Evolutionary conservation across 345 rosid species (phyloP), one percentile per base, ranked within the genome.

Genomic region (Theobroma cacao): DNA sequence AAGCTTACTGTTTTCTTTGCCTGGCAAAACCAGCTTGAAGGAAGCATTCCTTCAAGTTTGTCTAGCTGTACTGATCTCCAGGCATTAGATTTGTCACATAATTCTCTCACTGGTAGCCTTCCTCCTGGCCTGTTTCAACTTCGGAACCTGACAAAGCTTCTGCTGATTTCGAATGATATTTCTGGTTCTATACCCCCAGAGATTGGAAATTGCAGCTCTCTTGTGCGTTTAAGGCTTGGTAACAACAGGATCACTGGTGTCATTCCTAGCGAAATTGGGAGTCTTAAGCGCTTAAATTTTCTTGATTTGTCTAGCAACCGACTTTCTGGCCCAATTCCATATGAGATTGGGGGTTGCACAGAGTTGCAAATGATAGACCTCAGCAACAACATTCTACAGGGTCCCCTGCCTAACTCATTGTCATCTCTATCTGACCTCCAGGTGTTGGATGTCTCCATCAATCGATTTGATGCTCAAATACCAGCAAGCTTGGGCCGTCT

Each of bases 1-100:
- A 82, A 77, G 86, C 91, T 95, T 40, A 83, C 78, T 43, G 88
- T 95, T 82, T 91, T 96, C 83, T 88, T 89, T 36, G 97, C 94
- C 56, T 94, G 97, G 99, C 88, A 91, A 75, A 96, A 96, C 85
- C 93, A 91, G 87, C 94, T 96, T 31, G 97, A 90, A 84, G 99
- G 99, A 78, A 92, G 93, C 79, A 92, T 96, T 61, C 97, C 99
- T 81, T 75, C 91, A 6, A 85, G 80, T 79, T 83, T 96, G 86
- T 89, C 92, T 31, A 84, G 80, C 1, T 92, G 94, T 79, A 80
- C 66, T 17, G 75, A 75, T 81, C 97, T 96, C 40, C 95, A 92
- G 74, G 90, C 91, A 26, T 80, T 96, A 47, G 98, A 93, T 82
- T 85, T 96, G 88, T 93, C 98, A 6, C 91, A 86, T 65, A 93